These are phyloP conservation scores for Backusella sp. DNA, from an alignment of 192 early-diverging fungal genomes.

Conservation along the genomic window DNA sequence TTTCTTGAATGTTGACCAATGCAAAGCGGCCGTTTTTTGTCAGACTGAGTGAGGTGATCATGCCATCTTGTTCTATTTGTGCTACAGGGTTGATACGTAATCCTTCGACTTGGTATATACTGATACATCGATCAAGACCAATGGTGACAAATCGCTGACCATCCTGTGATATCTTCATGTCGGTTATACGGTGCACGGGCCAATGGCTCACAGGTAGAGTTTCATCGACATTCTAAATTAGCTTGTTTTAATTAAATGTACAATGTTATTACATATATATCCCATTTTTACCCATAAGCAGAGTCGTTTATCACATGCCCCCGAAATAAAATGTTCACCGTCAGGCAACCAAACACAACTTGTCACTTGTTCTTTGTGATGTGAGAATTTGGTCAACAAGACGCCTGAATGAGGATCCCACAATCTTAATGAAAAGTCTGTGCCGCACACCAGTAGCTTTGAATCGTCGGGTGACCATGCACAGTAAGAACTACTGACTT, in stretches of 20 bases:
- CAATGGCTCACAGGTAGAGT: conserved; percentile 56
- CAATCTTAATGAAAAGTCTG: conserved; percentile 74
- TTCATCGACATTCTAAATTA: conserved; percentile 45
- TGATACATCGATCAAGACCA: conserved; percentile 60
- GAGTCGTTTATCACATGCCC: conserved; percentile 75
- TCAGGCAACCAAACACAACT: conserved; percentile 90
- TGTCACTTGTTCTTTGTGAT: conserved; percentile 77
- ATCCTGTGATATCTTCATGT: conserved; percentile 60
- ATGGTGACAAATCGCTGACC: conserved; percentile 63
- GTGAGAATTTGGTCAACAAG: conserved; percentile 54
- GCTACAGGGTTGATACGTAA: conserved; percentile 20
- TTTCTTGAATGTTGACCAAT: conserved; percentile 54
- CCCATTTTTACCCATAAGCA: conserved; percentile 66
- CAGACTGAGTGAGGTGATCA: conserved; percentile 68
- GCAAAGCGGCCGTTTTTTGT: conserved; percentile 61
- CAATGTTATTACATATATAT: neutral
- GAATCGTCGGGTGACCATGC: conserved; percentile 90
- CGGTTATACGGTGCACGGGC: conserved; percentile 58
- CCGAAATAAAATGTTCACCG: conserved; percentile 81
- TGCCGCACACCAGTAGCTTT: conserved; percentile 74
- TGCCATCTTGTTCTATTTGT: conserved; percentile 46
- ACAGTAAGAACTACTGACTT: conserved; percentile 79
- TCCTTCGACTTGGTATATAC: conserved; percentile 60
- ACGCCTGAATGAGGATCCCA: conserved; percentile 79
- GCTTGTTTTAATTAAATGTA: conserved; percentile 23